phyloP scores from a whole-genome alignment of 345 rosid species.

The Hibiscus mutabilis region DNA sequence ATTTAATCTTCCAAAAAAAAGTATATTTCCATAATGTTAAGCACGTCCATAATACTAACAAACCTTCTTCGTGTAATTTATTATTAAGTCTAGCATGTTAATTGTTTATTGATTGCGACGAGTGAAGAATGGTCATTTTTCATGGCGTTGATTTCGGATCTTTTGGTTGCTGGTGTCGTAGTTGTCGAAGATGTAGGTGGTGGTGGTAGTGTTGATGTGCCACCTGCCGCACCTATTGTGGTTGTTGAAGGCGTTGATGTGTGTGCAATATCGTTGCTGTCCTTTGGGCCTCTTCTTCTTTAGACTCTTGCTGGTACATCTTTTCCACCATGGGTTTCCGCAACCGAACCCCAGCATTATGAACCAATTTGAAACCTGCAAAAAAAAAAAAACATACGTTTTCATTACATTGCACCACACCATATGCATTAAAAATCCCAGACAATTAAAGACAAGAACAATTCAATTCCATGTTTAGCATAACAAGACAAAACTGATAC shows the following conservation, averaged over 20 bases:
- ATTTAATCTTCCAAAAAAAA: no score
- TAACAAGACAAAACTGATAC: neutral
- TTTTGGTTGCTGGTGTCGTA: conserved; percentile 35
- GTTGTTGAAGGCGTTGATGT: conserved; percentile 41
- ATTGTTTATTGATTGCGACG: conserved; percentile 35
- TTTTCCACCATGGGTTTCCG: conserved; percentile 99
- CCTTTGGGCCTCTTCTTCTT: conserved; percentile 42
- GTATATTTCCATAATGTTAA: no score
- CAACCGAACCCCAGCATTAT: conserved; percentile 93
- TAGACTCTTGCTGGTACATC: conserved; percentile 88
- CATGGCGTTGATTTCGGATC: conserved; percentile 51
- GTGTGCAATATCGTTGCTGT: conserved; percentile 33
- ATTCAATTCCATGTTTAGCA: neutral
- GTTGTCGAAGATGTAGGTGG: conserved; percentile 29
- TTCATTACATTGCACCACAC: neutral
- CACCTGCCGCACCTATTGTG: conserved; percentile 17
- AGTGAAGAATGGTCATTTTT: conserved; percentile 77
- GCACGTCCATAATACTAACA: no score
- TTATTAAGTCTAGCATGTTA: no score
- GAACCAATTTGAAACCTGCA: conserved; percentile 99
- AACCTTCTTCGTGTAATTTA: no score
- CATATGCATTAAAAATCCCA: neutral
- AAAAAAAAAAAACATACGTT: neutral
- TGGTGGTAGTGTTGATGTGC: conserved; percentile 8
- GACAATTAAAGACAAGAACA: neutral